Evolutionary conservation across 2,329 filamentous ascomycete genomes (phyloP).

Genomic region (Fusarium azukiicola): DNA sequence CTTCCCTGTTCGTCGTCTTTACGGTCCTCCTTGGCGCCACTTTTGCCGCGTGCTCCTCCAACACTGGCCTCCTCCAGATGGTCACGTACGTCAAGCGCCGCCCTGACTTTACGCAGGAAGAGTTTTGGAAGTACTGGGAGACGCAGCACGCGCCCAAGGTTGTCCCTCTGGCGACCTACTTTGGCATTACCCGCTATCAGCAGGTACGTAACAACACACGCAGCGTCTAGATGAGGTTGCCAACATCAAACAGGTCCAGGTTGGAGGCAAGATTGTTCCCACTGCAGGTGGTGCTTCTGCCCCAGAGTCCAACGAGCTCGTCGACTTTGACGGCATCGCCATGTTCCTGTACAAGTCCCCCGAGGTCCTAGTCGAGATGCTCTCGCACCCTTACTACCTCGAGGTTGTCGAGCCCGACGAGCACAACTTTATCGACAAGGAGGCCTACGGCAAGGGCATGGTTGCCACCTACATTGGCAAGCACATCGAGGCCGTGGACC

Average conservation of each 20-base stretch:
- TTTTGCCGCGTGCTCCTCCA: slow-evolving; percentile 62
- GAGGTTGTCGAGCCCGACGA: slow-evolving; percentile 56
- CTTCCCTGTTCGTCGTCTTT: slow-evolving; percentile 4
- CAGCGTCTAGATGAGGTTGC: neutral
- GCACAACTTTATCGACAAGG: slow-evolving; percentile 56
- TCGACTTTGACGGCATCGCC: slow-evolving; percentile 57
- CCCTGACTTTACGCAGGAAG: slow-evolving; percentile 48
- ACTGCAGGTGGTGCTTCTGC: slow-evolving; percentile 41
- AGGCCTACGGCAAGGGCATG: slow-evolving; percentile 53
- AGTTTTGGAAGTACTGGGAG: slow-evolving; percentile 58
- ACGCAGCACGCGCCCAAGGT: slow-evolving; percentile 57
- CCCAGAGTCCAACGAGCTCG: slow-evolving; percentile 46
- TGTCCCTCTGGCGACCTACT: slow-evolving; percentile 51
- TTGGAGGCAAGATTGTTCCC: slow-evolving; percentile 53
- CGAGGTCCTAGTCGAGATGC: slow-evolving; percentile 49
- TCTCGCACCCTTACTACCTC: slow-evolving; percentile 56
- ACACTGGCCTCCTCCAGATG: slow-evolving; percentile 54
- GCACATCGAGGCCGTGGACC: slow-evolving; percentile 52
- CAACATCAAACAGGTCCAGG: slow-evolving; percentile 47
- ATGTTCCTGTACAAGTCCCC: slow-evolving; percentile 55
- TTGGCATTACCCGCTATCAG: slow-evolving; percentile 56
- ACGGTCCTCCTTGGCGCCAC: slow-evolving; percentile 22
- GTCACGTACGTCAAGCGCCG: slow-evolving; percentile 56
- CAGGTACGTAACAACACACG: slow-evolving; percentile 45
- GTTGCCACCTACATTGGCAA: slow-evolving; percentile 53